Evolutionary conservation across 2,329 filamentous ascomycete genomes (phyloP), one percentile per base, ranked within the genome.

Genomic region (Calonectria multiphialidica): DNA sequence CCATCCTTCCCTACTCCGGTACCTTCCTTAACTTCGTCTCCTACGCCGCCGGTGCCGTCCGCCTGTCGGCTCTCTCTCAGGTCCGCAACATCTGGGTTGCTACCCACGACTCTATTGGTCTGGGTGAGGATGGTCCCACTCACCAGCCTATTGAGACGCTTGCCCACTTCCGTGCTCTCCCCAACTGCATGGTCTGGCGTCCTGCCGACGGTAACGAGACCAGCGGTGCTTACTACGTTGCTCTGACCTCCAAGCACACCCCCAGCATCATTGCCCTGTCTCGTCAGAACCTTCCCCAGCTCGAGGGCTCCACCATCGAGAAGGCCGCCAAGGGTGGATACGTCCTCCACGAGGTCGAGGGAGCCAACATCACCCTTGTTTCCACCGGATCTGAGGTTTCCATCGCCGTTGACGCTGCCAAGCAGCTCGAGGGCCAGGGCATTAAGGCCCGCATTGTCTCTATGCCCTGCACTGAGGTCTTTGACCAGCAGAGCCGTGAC

Each of bases 21-120:
- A 98, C 97, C 81, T 99, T 99, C 93, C 90, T 99, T 80, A 99
- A 98, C 93, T 99, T 99, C 86, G 95, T 98, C 79, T 98, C 96
- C 30, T 99, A 99, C 85, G 96, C 95, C 79, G 95, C 97, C 77
- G 97, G 97, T 87, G 93, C 97, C 81, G 93, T 98, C 83, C 96
- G 97, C 87, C 92, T 99, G 74, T 98, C 96, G 44, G 93, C 97
- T 47, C 91, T 99, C 79, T 98, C 96, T 57, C 96, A 94, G 86
- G 90, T 96, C 84, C 96, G 96, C 81, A 90, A 92, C 83, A 96
- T 99, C 89, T 98, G 97, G 93, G 91, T 98, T 80, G 96, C 97
- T 82, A 98, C 96, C 80, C 96, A 98, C 91, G 96, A 98, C 91
- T 98, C 96, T 77, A 99, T 99, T 81, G 97, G 97, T 90, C 95